A percentile compares a stretch with the other conserved stretches of the same genome.
Conservation (phyloP, 495 filamentous ascomycete genomes). For the Penicillium riverlandense region DNA sequence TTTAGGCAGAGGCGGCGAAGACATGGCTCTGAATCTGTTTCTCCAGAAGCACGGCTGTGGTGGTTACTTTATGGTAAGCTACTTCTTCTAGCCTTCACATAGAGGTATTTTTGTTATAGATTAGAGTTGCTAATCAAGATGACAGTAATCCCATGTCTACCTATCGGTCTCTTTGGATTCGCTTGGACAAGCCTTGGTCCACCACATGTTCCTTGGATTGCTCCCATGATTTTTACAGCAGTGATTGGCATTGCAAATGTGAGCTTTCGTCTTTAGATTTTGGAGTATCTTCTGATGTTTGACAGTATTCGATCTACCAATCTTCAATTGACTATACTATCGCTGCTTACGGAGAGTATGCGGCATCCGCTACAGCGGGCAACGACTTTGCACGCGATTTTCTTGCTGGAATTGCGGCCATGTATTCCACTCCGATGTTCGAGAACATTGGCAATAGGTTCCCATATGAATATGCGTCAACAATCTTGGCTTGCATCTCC, state of each 20-base stretch:
- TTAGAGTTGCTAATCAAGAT: no score
- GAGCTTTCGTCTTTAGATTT: no score
- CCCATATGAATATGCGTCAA: slow-evolving; percentile 35
- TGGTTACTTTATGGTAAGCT: slow-evolving; percentile 35
- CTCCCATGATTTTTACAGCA: slow-evolving; percentile 49
- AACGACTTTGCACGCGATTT: slow-evolving; percentile 47
- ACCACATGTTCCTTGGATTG: slow-evolving; percentile 50
- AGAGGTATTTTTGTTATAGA: no score
- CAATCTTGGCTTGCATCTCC: slow-evolving; percentile 37
- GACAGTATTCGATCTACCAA: slow-evolving; percentile 56
- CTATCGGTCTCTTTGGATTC: slow-evolving; percentile 61
- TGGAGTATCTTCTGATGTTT: no score
- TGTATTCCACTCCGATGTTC: slow-evolving; percentile 38
- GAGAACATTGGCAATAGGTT: slow-evolving; percentile 29
- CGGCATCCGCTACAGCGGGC: slow-evolving; percentile 66
- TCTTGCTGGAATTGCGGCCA: slow-evolving; percentile 36
- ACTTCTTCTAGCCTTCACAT: slow-evolving; percentile 40
- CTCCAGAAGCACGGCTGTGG: slow-evolving; percentile 14
- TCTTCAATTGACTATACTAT: slow-evolving; percentile 79
- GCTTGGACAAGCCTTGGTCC: slow-evolving; percentile 55
- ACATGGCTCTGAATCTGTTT: slow-evolving; percentile 33
- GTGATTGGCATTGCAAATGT: slow-evolving; percentile 56
- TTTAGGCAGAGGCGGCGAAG: slow-evolving; percentile 36
- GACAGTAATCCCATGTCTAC: slow-evolving; percentile 2
- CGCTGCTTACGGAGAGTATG: slow-evolving; percentile 65